Evolutionary conservation across 805 yeast species (phyloP).

Genomic region (Sporopachydermia quercuum): DNA sequence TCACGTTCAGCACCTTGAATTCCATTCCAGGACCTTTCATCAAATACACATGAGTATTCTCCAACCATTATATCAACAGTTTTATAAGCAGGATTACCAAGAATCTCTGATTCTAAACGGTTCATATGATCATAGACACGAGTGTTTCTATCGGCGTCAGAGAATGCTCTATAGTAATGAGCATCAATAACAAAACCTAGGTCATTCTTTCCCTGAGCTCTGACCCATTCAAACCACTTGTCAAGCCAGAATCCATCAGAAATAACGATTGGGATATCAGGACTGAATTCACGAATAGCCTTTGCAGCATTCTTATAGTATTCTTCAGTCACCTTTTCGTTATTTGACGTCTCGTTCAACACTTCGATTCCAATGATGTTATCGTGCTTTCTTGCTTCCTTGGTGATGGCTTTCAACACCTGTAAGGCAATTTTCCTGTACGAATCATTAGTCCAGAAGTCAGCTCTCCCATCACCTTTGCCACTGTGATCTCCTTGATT

Average conservation of each 20-base stretch:
- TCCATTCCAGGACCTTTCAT: slow-evolving; percentile 52
- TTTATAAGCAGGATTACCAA: slow-evolving; percentile 30
- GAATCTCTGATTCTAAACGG: slow-evolving; percentile 35
- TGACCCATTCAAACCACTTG: slow-evolving; percentile 59
- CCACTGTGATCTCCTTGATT: slow-evolving; percentile 82
- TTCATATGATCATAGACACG: slow-evolving; percentile 46
- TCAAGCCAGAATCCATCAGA: slow-evolving; percentile 93
- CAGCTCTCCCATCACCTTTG: slow-evolving; percentile 38
- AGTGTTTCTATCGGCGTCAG: slow-evolving; percentile 55
- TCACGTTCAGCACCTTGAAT: slow-evolving; percentile 30
- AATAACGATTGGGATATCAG: slow-evolving; percentile 52
- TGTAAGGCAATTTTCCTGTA: slow-evolving; percentile 31
- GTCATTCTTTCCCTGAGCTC: slow-evolving; percentile 26
- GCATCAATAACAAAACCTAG: slow-evolving; percentile 63
- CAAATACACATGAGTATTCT: slow-evolving; percentile 82
- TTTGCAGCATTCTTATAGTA: slow-evolving; percentile 55
- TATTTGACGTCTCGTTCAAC: slow-evolving; percentile 70
- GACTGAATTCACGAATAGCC: slow-evolving; percentile 41
- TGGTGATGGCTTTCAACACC: slow-evolving; percentile 43
- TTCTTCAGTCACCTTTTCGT: slow-evolving; percentile 38
- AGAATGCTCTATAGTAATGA: slow-evolving; percentile 78
- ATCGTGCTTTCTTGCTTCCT: slow-evolving; percentile 39
- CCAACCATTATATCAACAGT: slow-evolving; percentile 67
- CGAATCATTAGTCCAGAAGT: slow-evolving; percentile 41
- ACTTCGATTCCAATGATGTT: slow-evolving; percentile 75